Evolutionary conservation across 2,329 filamentous ascomycete species (phyloP), one percentile per base, ranked within the genome.

Genomic region (Botryotinia calthae): DNA sequence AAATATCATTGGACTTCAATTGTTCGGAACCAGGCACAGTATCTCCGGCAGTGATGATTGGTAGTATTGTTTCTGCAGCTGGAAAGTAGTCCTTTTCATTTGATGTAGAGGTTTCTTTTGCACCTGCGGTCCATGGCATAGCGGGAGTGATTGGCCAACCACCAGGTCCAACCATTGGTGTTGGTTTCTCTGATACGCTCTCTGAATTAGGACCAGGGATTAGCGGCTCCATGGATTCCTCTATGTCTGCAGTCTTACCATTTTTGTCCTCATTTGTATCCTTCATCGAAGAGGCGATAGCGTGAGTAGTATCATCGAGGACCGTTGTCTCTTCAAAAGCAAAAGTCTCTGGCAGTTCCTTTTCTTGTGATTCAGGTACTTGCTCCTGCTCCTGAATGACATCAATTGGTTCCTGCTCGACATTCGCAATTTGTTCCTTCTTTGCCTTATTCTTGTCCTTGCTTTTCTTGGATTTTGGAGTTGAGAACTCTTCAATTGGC

Each of bases 141-240:
- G 75, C 71, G 28, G 76, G 75, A n/a, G 76, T 77, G 48, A 71
- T 73, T 73, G 65, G 65, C 65, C 48, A 67, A 10, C 34, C 65
- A 42, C 65, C 65, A 64, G 76, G 76, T n/a, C 74, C 77, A 72
- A 70, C 74, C 61, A 75, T 74, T 63, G 76, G 73, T 67, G 77
- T 76, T 63, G 73, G 73, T 64, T 73, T 76, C 34, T 75, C 71
- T 20, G 72, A 73, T 65, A 72, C 51, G 20, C 37, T 54, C 59
- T 77, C 72, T 70, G 61, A 42, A 25, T 28, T 56, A 44, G 65
- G 63, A 58, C 72, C 46, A 48, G 61, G 46, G 12, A 61, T 63
- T 54, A 70, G 56, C 18, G 62, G 51, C n/a, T 75, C 69, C 22
- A 73, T 56, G n/a, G n/a, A 8, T 22, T 40, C 28, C 25, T 54